Evolutionary conservation across 495 filamentous ascomycete species (phyloP), one percentile per base, ranked within the genome.

Genomic region (Neurospora sp.): DNA sequence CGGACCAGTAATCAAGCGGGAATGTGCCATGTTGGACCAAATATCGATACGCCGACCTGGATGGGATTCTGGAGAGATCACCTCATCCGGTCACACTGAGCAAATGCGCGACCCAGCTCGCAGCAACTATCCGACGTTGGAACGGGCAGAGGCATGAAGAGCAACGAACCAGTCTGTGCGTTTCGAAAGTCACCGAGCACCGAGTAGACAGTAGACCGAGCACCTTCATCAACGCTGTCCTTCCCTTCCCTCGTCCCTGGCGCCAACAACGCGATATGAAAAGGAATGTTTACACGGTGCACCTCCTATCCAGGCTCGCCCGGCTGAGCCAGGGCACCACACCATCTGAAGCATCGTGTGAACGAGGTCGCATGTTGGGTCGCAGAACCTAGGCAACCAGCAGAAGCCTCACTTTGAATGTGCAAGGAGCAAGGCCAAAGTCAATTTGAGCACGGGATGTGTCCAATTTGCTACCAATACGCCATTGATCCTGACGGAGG

Each of bases 321-420:
- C 42, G 42, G 42, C 28, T 62, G 13, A 62, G 54, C 54, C 54
- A 17, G 54, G 54, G 54, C 54, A 66, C 54, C 54, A 66, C 54
- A 66, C 28, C 54, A 31, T 19, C 54, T 15, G 15, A 34, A 36
- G 54, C 54, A 66, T 66, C 15, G 54, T 31, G 42, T 40, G 34
- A 70, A 36, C 69, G 38, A 28, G 78, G 78, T 71, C 74, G 77
- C 78, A 76, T 78, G 48, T 73, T 38, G 59, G 78, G 78, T 77
- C 78, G 78, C 78, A 80, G 74, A 71, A 3, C 2, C 69, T 42
- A 77, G 37, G 54, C 34, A 66, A 66, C 71, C 70, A 40, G 75
- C 70, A 78, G 71, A 42, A 74, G 73, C 74, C 74, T 74, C 73
- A 69, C 69, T 73, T 59, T 43, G 28, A 34, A 66, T 17, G 54